phyloP scores from a whole-genome alignment of 2,329 filamentous ascomycete genomes.

The Catunica adiposa region DNA sequence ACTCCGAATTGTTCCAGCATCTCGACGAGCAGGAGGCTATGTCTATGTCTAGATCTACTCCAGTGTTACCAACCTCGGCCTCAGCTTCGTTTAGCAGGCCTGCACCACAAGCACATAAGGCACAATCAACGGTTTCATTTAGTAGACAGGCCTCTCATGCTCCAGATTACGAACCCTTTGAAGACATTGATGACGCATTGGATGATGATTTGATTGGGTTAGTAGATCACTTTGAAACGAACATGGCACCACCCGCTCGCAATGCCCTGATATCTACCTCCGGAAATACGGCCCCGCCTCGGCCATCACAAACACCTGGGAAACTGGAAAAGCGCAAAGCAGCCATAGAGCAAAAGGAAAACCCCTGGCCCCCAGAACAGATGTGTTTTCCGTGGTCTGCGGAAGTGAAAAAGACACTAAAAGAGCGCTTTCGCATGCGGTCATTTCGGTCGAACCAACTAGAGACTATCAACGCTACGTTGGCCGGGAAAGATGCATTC shows the following conservation, averaged over 20 bases:
- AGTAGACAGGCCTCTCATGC: neutral
- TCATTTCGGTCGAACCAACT: constrained; percentile 85
- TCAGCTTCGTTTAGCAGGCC: neutral
- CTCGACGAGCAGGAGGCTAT: constrained; percentile 2
- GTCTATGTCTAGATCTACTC: neutral
- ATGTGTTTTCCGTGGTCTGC: constrained; percentile 67
- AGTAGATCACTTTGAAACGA: constrained; percentile 15
- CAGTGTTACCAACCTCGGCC: neutral
- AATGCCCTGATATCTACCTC: constrained; percentile 1
- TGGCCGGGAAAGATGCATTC: constrained; percentile 77
- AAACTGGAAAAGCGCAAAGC: constrained; percentile 20
- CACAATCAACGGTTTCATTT: constrained; percentile 1
- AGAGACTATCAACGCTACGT: constrained; percentile 86
- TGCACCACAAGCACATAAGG: neutral
- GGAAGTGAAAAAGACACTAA: constrained; percentile 67
- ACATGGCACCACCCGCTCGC: constrained; percentile 20
- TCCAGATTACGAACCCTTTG: constrained; percentile 9
- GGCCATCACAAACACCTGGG: constrained; percentile 29
- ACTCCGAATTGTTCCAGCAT: constrained; percentile 9
- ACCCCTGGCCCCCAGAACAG: constrained; percentile 30
- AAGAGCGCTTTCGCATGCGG: constrained; percentile 65
- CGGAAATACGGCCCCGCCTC: neutral
- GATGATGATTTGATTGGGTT: constrained; percentile 15
- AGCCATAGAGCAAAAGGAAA: constrained; percentile 17
- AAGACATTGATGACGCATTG: constrained; percentile 10